Percentiles rank a stretch among this genome's conserved stretches.
These are phyloP conservation scores for Paraphoma sp. DNA, from an alignment of 2,329 filamentous ascomycete genomes.

Conservation along the genomic window DNA sequence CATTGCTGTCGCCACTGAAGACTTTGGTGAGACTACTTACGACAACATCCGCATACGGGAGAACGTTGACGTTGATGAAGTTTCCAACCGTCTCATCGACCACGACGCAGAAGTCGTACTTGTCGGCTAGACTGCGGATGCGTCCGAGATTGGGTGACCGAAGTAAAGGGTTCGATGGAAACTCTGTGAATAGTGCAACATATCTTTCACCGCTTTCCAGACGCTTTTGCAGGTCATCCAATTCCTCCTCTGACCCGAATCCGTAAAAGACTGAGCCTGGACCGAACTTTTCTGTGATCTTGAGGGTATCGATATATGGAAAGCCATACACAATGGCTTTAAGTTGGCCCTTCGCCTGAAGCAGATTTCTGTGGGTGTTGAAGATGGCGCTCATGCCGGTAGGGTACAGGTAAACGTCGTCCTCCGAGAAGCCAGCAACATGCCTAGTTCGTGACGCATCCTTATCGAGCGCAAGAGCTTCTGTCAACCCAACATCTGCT, in stretches of 20 bases:
- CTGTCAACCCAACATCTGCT: slow-evolving; percentile 70
- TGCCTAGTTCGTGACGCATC: slow-evolving; percentile 46
- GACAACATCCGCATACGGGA: slow-evolving; percentile 87
- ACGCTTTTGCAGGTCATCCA: slow-evolving; percentile 81
- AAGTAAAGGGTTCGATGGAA: slow-evolving; percentile 89
- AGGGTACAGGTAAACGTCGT: slow-evolving; percentile 88
- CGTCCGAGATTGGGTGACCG: slow-evolving; percentile 82
- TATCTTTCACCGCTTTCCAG: slow-evolving; percentile 76
- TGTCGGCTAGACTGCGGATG: slow-evolving; percentile 80
- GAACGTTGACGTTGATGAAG: slow-evolving; percentile 92
- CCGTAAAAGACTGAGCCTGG: slow-evolving; percentile 90
- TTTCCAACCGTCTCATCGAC: slow-evolving; percentile 97
- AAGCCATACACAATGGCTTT: slow-evolving; percentile 96
- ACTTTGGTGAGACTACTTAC: slow-evolving; percentile 96
- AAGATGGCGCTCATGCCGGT: slow-evolving; percentile 96
- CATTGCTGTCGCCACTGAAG: slow-evolving; percentile 96
- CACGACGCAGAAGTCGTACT: slow-evolving; percentile 87
- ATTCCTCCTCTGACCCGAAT: slow-evolving; percentile 74
- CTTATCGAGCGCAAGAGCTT: slow-evolving; percentile 62
- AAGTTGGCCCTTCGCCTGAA: slow-evolving; percentile 66
- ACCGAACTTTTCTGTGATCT: slow-evolving; percentile 93
- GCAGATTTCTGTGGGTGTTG: slow-evolving; percentile 78
- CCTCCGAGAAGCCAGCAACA: slow-evolving; percentile 73
- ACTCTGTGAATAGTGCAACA: slow-evolving; percentile 89
- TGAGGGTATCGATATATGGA: slow-evolving; percentile 94